These are phyloP conservation scores for Paramecium caudatum DNA, from an alignment of 73 alveolate species.

Conservation along the genomic window DNA sequence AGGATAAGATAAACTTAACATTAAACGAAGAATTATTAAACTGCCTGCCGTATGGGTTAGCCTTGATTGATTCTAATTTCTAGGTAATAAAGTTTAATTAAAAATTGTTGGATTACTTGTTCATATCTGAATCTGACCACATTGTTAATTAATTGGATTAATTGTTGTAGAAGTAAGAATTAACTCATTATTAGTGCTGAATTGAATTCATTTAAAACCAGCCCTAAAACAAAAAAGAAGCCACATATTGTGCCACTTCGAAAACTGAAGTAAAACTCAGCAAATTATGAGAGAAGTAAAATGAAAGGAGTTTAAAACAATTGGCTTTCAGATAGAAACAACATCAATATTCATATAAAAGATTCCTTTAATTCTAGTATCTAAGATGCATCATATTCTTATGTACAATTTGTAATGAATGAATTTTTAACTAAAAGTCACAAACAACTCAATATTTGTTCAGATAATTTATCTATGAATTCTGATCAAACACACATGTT, in stretches of 20 bases:
- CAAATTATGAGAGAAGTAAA: not conserved
- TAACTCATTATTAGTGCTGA: not conserved
- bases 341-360: not conserved
- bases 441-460: not conserved
- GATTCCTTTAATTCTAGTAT: slow-evolving; percentile 9
- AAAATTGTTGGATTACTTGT: slow-evolving; percentile 3
- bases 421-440: not conserved
- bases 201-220: slow-evolving; percentile 8
- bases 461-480: not conserved
- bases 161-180: not conserved
- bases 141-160: slow-evolving; percentile 10
- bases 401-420: slow-evolving; percentile 28
- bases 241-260: not conserved
- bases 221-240: not conserved
- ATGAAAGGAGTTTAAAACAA: not conserved
- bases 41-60: slow-evolving; percentile 57
- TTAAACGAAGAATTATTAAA: slow-evolving; percentile 24
- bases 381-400: not conserved
- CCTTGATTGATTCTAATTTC: not conserved
- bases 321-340: slow-evolving; percentile 13
- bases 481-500: slow-evolving; percentile 31
- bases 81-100: not conserved
- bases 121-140: not conserved
- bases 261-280: not conserved
- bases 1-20: not conserved